Evolutionary conservation across 441 rosid species (phyloP), one percentile per base, ranked within the genome.

Genomic region (Gossypium schwendimanii): DNA sequence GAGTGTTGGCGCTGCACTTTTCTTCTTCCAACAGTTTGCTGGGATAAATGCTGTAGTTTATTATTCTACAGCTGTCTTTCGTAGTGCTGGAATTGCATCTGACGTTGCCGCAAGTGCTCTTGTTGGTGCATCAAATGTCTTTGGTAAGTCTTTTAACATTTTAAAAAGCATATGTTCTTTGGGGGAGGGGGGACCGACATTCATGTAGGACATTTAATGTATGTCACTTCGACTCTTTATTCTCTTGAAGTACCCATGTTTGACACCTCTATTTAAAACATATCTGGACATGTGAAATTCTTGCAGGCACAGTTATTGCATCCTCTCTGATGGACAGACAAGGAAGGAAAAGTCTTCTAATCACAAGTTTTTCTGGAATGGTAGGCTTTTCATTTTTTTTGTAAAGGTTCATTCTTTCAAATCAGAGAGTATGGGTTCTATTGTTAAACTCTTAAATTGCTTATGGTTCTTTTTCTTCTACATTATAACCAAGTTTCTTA

Each of bases 71-170:
- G 79, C 99, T 8, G 99, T 95, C 76, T 95, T 95, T 73, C 97
- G 97, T 44, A 87, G 91, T 57, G 98, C 87, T 67, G 98, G 99
- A 62, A 84, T 95, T 73, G 83, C 82, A 74, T 95, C 99, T 76
- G 98, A 95, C 82, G 96, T 93, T 68, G 97, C 99, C 73, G 98
- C 99, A 50, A 95, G 98, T 85, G 99, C 98, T 78, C 91, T 95
- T 63, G 98, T 95, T 74, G 99, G 98, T 76, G 97, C 97, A 64
- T 82, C 99, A 76, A 95, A 95, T 73, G 99, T 95, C 80, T 82
- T 95, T 70, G 99, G 98, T 95, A 73, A 69, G 80, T 74, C 3
- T 28, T 66, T 63, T 8, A 24, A 21, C 15, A 36, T 60, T 36
- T 55, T 55, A 52, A 28, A 53, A 52, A 15, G n/a, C 24, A 23